A percentile compares a stretch with the other conserved stretches of the same genome.
phyloP scores from a whole-genome alignment of 495 filamentous ascomycete species.

The Elaphomyces granulatus region DNA sequence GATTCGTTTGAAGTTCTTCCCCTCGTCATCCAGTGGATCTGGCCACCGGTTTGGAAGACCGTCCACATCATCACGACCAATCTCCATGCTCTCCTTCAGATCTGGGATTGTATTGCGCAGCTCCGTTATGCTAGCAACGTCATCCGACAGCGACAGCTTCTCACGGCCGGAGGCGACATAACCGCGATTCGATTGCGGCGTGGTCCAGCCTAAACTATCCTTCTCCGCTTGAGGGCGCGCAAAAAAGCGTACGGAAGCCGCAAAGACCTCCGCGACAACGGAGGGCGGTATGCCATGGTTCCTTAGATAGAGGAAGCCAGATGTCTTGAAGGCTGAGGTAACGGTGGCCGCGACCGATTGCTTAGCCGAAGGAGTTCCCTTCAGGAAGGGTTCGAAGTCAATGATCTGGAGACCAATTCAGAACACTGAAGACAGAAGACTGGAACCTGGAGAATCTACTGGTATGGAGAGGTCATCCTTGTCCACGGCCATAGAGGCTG shows the following conservation, averaged over 20 bases:
- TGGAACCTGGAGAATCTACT: conserved; percentile 27
- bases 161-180: conserved; percentile 65
- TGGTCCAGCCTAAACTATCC: conserved; percentile 53
- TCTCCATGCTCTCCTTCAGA: conserved; percentile 74
- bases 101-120: conserved; percentile 50
- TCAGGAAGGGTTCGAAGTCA: conserved; percentile 64
- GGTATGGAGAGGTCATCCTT: conserved; percentile 56
- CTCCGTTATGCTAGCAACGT: conserved; percentile 42
- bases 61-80: conserved; percentile 58
- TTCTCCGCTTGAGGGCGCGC: conserved; percentile 55
- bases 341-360: conserved; percentile 53
- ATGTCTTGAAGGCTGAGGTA: conserved; percentile 64
- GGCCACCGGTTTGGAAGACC: conserved; percentile 75
- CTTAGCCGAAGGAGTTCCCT: conserved; percentile 46
- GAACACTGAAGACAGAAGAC: not conserved
- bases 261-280: conserved; percentile 50
- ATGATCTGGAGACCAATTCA: conserved; percentile 46
- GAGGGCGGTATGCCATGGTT: conserved; percentile 54
- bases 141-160: conserved; percentile 50
- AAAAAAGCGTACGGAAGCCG: conserved; percentile 66
- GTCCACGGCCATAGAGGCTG: conserved; percentile 40
- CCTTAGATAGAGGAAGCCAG: conserved; percentile 84
- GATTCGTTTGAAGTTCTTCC: conserved; percentile 47
- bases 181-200: conserved; percentile 61
- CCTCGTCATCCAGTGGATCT: conserved; percentile 41